Evolutionary conservation across 169 alveolate genomes (phyloP), one percentile per base, ranked within the genome.

Genomic region (Cryptosporidium xiaoi): DNA sequence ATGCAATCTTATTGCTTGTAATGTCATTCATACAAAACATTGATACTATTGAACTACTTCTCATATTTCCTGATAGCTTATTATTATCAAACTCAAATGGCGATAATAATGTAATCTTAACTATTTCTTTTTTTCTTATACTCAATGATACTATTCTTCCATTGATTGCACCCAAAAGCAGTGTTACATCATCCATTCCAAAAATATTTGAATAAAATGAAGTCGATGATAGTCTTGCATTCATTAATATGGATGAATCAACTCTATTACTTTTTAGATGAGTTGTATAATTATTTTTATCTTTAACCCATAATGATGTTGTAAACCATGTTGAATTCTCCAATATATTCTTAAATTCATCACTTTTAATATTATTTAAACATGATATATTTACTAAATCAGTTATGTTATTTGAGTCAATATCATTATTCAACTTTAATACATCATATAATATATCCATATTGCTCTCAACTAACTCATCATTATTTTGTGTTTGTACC

Each of bases 11-110:
- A 34, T 31, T 44, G 24, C 27, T 69, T 8, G 0, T 40, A 40
- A 8, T 40, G 13, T 71, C 60, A 16, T 77, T 77, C 16, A 77
- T 24, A 40, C 50, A 44, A 18, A 60, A 60, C 24, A 77, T 60
- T 10, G 77, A 60, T 27, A 77, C 64, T 34, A 77, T 77, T 60
- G 87, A 56, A 60, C 71, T 56, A 60, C 87, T 77, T 77, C 87
- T 77, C 48, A 53, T 69, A 33, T 55, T 53, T 3, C 48, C 48
- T 40, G 24, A 8, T 40, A 33, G 13, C 20, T 53, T 31, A 18
- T 55, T 7, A 20, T 20, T 48, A 44, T 77, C 77, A 13, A 48
- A 6, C 16, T 77, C 77, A 77, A 77, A 77, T 15, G 87, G 69
- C 12, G 87, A 77, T 16, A 77, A 55, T 12, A 77, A 31, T 24